Conservation (phyloP, 257 asterid species). For the Penstemon eatonii region DNA sequence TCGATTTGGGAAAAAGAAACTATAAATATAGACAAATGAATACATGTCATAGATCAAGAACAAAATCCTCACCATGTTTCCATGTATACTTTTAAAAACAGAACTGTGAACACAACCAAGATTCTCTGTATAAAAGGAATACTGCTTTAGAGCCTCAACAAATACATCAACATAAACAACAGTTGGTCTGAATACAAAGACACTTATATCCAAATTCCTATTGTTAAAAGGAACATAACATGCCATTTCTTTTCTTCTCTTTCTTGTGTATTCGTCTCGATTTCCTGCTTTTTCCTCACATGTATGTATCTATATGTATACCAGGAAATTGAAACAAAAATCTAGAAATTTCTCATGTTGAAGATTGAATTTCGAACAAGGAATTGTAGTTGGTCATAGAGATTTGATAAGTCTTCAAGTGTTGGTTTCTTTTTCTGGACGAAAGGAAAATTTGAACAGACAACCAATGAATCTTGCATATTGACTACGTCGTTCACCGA, state of each 20-base stretch:
- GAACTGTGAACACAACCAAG: slow-evolving; percentile 73
- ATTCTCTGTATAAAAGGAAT: slow-evolving; percentile 42
- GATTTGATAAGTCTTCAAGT: slow-evolving; percentile 13
- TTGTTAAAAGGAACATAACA: slow-evolving; percentile 65
- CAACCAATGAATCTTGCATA: slow-evolving; percentile 13
- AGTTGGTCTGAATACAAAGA: slow-evolving; percentile 57
- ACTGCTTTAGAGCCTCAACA: slow-evolving; percentile 41
- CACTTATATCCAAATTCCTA: slow-evolving; percentile 54
- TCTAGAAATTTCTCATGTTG: background rate
- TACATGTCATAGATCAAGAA: background rate
- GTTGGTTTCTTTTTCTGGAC: slow-evolving; percentile 30
- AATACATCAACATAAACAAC: slow-evolving; percentile 49
- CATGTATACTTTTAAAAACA: slow-evolving; percentile 66
- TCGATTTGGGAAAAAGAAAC: background rate
- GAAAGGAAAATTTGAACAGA: slow-evolving; percentile 16
- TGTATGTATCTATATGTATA: too few relatives aligned
- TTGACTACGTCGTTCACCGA: slow-evolving; percentile 24
- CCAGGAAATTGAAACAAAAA: too few relatives aligned
- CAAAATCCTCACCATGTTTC: slow-evolving; percentile 48
- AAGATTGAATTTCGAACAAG: slow-evolving; percentile 28
- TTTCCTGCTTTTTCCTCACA: too few relatives aligned
- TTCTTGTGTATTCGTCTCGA: background rate
- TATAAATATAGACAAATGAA: background rate
- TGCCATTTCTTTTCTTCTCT: slow-evolving; percentile 38
- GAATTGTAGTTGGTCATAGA: slow-evolving; percentile 21